Conservation (phyloP, 495 filamentous ascomycete genomes). For the Penicillium odoratum region DNA sequence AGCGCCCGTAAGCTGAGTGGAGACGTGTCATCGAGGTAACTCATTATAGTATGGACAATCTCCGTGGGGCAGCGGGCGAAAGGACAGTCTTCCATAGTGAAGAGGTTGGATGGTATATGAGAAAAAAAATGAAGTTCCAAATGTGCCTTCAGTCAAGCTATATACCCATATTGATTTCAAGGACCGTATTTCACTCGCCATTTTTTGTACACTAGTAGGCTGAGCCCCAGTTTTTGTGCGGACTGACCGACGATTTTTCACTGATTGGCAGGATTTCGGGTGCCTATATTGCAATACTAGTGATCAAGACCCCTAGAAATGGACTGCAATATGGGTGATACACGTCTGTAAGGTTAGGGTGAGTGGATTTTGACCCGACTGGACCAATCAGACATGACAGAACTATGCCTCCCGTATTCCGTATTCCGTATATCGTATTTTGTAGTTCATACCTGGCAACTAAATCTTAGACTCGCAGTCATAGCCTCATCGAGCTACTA, state of each 20-base stretch:
- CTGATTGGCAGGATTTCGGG: neutral
- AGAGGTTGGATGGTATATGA: neutral
- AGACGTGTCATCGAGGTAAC: neutral
- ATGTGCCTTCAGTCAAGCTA: neutral
- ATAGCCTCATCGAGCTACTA: neutral
- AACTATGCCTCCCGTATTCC: neutral
- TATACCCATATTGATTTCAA: neutral
- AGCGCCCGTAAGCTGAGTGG: neutral
- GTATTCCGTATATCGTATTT: neutral
- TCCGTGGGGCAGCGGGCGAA: neutral
- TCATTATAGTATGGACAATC: neutral
- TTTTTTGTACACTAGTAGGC: neutral
- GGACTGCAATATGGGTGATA: neutral
- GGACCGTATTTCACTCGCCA: neutral
- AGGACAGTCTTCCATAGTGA: neutral
- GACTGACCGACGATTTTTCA: neutral
- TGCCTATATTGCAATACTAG: neutral
- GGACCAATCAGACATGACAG: neutral
- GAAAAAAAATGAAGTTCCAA: neutral
- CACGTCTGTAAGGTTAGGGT: neutral
- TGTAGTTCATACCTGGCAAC: neutral
- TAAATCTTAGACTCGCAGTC: neutral
- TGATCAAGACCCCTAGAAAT: neutral
- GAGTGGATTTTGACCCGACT: neutral
- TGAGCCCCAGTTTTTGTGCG: neutral